phyloP scores from a whole-genome alignment of 2,329 filamentous ascomycete species.

The Didymella lethalis region DNA sequence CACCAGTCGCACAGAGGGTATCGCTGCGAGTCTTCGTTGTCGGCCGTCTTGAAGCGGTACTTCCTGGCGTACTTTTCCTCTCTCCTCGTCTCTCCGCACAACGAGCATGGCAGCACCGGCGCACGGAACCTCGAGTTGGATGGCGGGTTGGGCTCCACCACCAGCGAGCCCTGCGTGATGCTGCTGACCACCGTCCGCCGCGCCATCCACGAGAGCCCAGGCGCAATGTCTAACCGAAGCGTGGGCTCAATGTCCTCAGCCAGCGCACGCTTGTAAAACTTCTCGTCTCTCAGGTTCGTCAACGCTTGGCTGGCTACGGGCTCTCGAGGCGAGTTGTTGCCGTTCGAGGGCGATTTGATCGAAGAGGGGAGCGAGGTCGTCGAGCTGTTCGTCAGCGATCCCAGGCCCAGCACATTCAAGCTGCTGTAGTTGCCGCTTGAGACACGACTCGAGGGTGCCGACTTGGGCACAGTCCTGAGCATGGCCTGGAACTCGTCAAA shows the following conservation, averaged over 20 bases:
- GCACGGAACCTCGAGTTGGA: conserved; percentile 61
- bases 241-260: conserved; percentile 95
- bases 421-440: conserved; percentile 75
- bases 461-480: conserved; percentile 68
- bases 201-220: conserved; percentile 91
- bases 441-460: conserved; percentile 68
- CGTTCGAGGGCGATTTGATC: conserved; percentile 55
- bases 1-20: conserved; percentile 93
- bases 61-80: conserved; percentile 75
- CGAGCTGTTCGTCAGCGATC: conserved; percentile 60
- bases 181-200: conserved; percentile 83
- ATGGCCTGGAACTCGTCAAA: conserved; percentile 88
- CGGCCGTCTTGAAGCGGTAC: conserved; percentile 88
- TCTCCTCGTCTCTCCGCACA: conserved; percentile 85
- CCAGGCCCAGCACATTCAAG: conserved; percentile 66
- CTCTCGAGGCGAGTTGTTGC: conserved; percentile 50
- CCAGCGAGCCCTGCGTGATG: conserved; percentile 82
- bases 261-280: conserved; percentile 90
- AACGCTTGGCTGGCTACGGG: conserved; percentile 41
- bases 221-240: conserved; percentile 84
- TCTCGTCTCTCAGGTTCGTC: conserved; percentile 82
- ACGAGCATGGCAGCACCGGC: conserved; percentile 74
- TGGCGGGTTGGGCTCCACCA: conserved; percentile 77
- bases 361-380: conserved; percentile 61
- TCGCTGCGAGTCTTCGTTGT: conserved; percentile 83